Conservation (phyloP, 495 filamentous ascomycete genomes). For the Glonium stellatum region DNA sequence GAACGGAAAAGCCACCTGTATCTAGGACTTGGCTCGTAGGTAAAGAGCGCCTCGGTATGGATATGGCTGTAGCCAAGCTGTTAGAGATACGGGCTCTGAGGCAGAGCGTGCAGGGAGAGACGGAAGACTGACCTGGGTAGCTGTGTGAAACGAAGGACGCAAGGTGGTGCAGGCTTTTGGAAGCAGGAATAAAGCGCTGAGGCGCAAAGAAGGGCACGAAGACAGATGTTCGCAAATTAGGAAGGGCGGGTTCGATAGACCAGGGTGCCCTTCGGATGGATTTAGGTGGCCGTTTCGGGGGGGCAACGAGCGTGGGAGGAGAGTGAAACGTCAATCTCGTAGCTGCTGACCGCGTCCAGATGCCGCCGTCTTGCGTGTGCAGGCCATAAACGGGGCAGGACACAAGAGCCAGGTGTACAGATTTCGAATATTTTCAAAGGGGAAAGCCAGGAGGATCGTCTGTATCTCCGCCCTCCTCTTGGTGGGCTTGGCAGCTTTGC, state of each 20-base stretch:
- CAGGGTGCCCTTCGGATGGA: not conserved
- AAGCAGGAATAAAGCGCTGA: not conserved
- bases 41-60: not conserved
- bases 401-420: not conserved
- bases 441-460: not conserved
- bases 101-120: slow-evolving; percentile 1
- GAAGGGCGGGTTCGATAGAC: not conserved
- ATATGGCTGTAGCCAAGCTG: slow-evolving; percentile 1
- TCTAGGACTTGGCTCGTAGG: not conserved
- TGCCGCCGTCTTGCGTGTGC: not conserved
- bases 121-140: not conserved
- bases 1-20: not conserved
- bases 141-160: slow-evolving; percentile 1
- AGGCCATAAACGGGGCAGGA: not conserved
- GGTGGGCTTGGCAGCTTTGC: not conserved
- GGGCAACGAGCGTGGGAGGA: slow-evolving; percentile 1
- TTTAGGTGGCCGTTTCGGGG: not conserved
- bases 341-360: not conserved
- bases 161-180: too few relatives aligned
- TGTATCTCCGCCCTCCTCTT: not conserved
- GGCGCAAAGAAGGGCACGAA: slow-evolving; percentile 2
- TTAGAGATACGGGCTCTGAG: not conserved
- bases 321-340: not conserved
- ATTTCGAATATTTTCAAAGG: not conserved
- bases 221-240: not conserved